Evolutionary conservation across 345 rosid genomes (phyloP).

Genomic region (Brassica carinata): DNA sequence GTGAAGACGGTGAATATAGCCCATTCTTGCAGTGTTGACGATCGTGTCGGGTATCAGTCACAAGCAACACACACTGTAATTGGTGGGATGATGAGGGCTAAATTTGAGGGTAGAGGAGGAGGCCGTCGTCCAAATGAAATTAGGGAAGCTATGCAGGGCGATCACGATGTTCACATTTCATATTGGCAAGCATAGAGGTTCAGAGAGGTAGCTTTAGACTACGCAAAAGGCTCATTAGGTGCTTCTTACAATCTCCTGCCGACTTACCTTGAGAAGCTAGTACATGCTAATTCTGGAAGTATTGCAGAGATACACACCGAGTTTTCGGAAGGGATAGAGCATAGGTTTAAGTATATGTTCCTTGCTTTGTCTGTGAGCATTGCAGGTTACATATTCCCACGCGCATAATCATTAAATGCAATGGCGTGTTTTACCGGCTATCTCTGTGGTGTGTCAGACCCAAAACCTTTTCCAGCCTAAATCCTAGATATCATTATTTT

Average conservation of each 20-base stretch:
- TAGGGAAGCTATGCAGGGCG: background rate
- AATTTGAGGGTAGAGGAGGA: background rate
- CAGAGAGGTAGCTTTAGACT: background rate
- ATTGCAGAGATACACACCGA: background rate
- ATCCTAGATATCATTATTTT: too few species aligned
- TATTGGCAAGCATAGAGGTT: background rate
- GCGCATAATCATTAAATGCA: too few species aligned
- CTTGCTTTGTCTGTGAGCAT: background rate
- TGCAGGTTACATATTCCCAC: background rate
- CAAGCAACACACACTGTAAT: background rate
- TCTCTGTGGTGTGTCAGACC: too few species aligned
- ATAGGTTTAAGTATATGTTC: background rate
- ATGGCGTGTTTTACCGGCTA: too few species aligned
- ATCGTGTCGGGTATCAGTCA: background rate
- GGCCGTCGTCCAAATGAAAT: background rate
- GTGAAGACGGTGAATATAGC: background rate
- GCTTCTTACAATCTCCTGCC: background rate
- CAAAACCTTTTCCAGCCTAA: too few species aligned
- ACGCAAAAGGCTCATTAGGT: background rate
- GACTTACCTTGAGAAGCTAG: background rate
- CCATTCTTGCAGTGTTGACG: background rate
- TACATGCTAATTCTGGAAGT: background rate
- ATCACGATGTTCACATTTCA: background rate
- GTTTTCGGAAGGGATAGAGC: background rate
- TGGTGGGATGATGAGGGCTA: background rate